These are phyloP conservation scores for Kernera saxatilis DNA, from an alignment of 345 rosid genomes.

Conservation along the genomic window DNA sequence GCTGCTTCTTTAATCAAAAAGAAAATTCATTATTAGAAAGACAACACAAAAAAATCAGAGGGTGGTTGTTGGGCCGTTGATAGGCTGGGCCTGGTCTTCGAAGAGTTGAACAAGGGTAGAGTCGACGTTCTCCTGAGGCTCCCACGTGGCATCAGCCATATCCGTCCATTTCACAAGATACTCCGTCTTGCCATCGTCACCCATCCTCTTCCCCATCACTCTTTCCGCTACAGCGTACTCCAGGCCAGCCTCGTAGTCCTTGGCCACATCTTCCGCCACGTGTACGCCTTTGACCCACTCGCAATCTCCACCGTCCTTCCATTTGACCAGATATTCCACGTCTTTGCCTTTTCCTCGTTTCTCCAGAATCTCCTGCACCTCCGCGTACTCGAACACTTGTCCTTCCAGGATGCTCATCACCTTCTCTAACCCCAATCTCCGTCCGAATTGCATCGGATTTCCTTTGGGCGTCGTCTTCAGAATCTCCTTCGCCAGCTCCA, in stretches of 20 bases:
- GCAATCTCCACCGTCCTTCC: conserved; percentile 77
- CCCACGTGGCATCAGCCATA: conserved; percentile 84
- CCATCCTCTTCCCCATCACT: conserved; percentile 56
- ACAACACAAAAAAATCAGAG: neutral
- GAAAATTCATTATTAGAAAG: neutral
- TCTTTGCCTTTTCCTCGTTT: conserved; percentile 71
- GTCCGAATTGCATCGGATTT: conserved; percentile 66
- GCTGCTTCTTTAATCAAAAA: too few species aligned
- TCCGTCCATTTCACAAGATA: conserved; percentile 79
- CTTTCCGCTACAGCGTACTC: conserved; percentile 85
- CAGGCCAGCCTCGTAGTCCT: conserved; percentile 73
- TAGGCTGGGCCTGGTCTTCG: conserved; percentile 28
- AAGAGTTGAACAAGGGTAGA: conserved; percentile 53
- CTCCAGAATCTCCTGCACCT: conserved; percentile 76
- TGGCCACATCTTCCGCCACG: conserved; percentile 67
- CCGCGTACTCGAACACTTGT: conserved; percentile 64
- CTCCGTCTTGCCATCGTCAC: conserved; percentile 56
- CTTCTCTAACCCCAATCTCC: conserved; percentile 72
- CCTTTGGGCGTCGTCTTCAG: conserved; percentile 73
- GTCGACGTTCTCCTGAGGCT: conserved; percentile 81
- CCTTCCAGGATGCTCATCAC: conserved; percentile 50
- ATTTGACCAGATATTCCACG: conserved; percentile 66
- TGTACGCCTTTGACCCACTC: conserved; percentile 67
- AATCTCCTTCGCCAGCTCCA: conserved; percentile 63
- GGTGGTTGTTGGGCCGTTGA: neutral